phyloP scores from a whole-genome alignment of 768 basidiomycete species.

The Rhodotorula babjevae region DNA sequence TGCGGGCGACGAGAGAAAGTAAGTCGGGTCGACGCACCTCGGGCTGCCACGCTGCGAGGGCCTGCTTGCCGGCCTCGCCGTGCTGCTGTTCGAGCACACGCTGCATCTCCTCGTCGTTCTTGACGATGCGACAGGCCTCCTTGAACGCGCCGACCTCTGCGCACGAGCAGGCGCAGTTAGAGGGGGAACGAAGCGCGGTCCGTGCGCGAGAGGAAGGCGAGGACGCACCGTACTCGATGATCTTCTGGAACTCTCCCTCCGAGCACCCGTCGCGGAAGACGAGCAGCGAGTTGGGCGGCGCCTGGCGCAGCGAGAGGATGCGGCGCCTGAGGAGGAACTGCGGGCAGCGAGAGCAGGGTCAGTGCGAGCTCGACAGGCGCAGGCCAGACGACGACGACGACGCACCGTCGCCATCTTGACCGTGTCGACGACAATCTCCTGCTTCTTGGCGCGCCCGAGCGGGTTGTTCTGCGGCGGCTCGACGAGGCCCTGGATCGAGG shows the following conservation, averaged over 20 bases:
- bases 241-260: slow-evolving; percentile 13
- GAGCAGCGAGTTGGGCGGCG: slow-evolving; percentile 2
- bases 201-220: neutral
- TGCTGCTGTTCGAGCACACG: neutral
- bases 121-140: neutral
- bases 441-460: neutral
- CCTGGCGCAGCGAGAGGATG: neutral
- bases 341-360: no score
- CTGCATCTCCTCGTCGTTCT: neutral
- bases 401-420: slow-evolving; percentile 11
- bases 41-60: neutral
- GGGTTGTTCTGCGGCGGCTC: slow-evolving; percentile 1
- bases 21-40: slow-evolving; percentile 2
- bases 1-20: no score
- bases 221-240: neutral
- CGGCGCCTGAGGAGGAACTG: slow-evolving; percentile 18
- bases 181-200: no score
- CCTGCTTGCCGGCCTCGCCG: no score
- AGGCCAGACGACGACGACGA: neutral
- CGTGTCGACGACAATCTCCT: slow-evolving; percentile 9
- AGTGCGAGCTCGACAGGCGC: neutral
- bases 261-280: slow-evolving; percentile 34
- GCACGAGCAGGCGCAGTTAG: neutral
- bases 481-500: slow-evolving; percentile 2
- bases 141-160: slow-evolving; percentile 6